Evolutionary conservation across 768 basidiomycete genomes (phyloP).

Genomic region (Rubroboletus pulcherrimus): DNA sequence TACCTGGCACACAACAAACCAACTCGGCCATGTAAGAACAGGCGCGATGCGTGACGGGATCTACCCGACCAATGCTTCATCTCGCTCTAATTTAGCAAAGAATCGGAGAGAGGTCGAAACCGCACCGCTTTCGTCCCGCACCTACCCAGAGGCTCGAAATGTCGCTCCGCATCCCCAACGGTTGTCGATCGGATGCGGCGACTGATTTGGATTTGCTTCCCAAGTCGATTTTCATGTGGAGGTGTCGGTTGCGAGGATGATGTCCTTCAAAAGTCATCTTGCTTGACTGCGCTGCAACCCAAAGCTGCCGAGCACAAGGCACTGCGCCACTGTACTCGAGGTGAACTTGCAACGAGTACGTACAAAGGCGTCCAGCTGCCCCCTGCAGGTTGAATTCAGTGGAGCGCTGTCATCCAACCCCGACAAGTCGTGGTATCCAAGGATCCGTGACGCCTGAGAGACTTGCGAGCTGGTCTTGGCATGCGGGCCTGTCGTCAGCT

Average conservation of each 20-base stretch:
- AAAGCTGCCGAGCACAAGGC: neutral
- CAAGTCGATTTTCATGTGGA: neutral
- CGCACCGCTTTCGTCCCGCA: neutral
- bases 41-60: neutral
- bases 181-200: neutral
- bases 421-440: neutral
- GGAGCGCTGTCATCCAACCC: neutral
- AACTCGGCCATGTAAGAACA: no score
- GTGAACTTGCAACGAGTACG: neutral
- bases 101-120: neutral
- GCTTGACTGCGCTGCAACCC: neutral
- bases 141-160: no score
- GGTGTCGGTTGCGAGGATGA: neutral
- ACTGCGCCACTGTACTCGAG: neutral
- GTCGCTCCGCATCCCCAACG: no score
- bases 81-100: neutral
- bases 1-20: neutral
- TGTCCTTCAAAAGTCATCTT: neutral
- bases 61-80: no score
- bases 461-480: neutral
- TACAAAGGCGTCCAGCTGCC: neutral
- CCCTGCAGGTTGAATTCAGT: neutral
- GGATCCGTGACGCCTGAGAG: neutral
- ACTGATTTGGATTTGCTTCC: no score
- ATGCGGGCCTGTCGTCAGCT: no score